Evolutionary conservation across 352 stramenopile genomes (phyloP).

Genomic region (Globisporangium splendens): DNA sequence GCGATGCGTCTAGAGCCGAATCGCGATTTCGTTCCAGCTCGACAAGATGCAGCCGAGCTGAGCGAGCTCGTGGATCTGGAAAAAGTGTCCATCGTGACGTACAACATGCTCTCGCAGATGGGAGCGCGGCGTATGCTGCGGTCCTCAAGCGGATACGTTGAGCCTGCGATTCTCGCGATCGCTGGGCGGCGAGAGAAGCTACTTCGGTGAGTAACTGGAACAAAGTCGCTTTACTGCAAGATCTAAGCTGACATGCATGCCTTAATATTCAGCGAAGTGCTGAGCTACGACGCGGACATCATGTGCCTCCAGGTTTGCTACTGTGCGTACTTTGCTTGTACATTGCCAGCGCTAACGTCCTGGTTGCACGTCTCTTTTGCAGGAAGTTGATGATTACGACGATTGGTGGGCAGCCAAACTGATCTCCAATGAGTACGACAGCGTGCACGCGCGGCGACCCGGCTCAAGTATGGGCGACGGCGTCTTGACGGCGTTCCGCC

Average conservation of each 20-base stretch:
- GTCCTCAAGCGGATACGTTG: slow-evolving; percentile 46
- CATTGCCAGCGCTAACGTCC: too few species aligned
- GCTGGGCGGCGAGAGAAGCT: slow-evolving; percentile 49
- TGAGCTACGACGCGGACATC: slow-evolving; percentile 78
- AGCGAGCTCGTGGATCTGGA: slow-evolving; percentile 40
- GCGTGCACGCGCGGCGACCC: slow-evolving; percentile 51
- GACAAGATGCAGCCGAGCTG: slow-evolving; percentile 36
- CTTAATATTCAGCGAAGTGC: slow-evolving; percentile 44
- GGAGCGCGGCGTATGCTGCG: slow-evolving; percentile 49
- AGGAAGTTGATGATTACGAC: slow-evolving; percentile 88
- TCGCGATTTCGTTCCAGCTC: slow-evolving; percentile 49
- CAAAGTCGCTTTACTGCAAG: neutral
- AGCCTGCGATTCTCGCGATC: slow-evolving; percentile 49
- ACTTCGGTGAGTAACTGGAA: slow-evolving; percentile 25
- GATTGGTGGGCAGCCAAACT: slow-evolving; percentile 77
- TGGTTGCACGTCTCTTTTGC: too few species aligned
- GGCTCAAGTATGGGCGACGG: slow-evolving; percentile 46
- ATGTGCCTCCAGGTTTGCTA: slow-evolving; percentile 85
- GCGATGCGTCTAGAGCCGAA: neutral
- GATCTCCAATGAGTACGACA: slow-evolving; percentile 75
- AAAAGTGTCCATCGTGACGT: slow-evolving; percentile 67
- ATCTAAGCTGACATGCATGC: neutral
- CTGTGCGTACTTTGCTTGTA: too few species aligned
- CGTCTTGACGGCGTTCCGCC: slow-evolving; percentile 76
- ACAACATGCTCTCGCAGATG: slow-evolving; percentile 85